Conservation (phyloP, 176 grass and related monocot genomes). For the Oryza australiensis region DNA sequence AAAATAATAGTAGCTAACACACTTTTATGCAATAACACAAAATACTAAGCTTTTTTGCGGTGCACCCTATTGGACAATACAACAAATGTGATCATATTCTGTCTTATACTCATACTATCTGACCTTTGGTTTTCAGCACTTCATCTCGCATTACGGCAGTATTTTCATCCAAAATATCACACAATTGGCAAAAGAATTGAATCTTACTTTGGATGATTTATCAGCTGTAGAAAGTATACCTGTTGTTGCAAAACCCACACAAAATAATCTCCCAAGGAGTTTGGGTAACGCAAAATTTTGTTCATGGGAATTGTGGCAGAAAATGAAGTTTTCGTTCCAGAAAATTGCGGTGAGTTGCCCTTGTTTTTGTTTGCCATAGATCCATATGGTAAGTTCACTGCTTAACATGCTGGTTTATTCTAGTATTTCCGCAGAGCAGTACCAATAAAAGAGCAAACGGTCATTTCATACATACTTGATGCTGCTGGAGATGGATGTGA, state of each 20-base stretch:
- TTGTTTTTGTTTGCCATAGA: conserved; percentile 30
- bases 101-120: conserved; percentile 19
- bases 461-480: conserved; percentile 78
- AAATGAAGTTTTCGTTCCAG: conserved; percentile 58
- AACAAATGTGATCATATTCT: background rate
- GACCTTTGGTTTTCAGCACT: conserved; percentile 59
- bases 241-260: conserved; percentile 31
- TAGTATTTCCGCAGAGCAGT: conserved; percentile 72
- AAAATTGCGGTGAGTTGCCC: conserved; percentile 78
- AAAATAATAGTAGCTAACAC: conserved; percentile 12
- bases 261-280: conserved; percentile 50
- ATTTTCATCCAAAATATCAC: conserved; percentile 69
- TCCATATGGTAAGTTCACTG: conserved; percentile 15
- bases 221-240: conserved; percentile 32
- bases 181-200: conserved; percentile 64
- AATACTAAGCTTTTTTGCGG: background rate
- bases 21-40: background rate
- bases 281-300: conserved; percentile 51
- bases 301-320: conserved; percentile 88
- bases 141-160: conserved; percentile 61
- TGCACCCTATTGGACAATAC: background rate
- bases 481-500: conserved; percentile 78
- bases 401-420: conserved; percentile 21
- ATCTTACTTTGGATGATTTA: conserved; percentile 55
- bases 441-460: conserved; percentile 85